Base-by-base conservation (phyloP, 352 stramenopile genomes). In the Phytophthora pini region DNA sequence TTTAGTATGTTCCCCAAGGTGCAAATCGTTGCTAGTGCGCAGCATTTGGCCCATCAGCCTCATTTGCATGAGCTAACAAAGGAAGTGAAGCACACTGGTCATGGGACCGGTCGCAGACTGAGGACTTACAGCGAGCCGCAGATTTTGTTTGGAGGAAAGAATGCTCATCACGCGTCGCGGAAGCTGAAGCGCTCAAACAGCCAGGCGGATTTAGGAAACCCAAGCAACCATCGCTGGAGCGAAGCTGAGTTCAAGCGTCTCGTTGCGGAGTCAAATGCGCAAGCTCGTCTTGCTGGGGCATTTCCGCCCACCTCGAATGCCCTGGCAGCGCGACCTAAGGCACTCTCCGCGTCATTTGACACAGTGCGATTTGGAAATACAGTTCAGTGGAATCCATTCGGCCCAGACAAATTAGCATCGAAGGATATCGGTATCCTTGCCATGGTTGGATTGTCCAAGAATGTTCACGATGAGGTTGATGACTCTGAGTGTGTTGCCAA, bases 1-100 rank as follows among this genome's bases (percentile, higher is more conserved):
- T 95, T 93, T 58, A 83, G 74, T 44, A 93, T 95, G 81, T 95
- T 95, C 26, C 88, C 88, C 0, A 94, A 91, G 55, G 88, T 94
- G 8, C 84, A 93, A 50, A 94, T 95, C 46, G 84, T 93, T 26
- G 72, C 84, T 9, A 92, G 82, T 22, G 84, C 88, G 2, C 87
- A 94, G 64, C 87, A 93, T 54, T 72, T 93, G 9, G 82, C 79
- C 0, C 84, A 93, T 24, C 81, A 92, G 53, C 77, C 84, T 3
- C 82, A 87, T 45, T 66, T 93, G 5, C 71, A 91, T 48, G 74
- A 72, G 22, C 20, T 81, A 54, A 74, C 57, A 15, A 82, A 78
- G 56, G 74, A 79, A n/a, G 66, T 73, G 3, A 82, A 76, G 39
- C 70, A 74, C 31, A 74, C 58, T 43, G 65, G 60, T 3, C 72